phyloP scores from a whole-genome alignment of 75 land plant species.

The Larix kaempferi region DNA sequence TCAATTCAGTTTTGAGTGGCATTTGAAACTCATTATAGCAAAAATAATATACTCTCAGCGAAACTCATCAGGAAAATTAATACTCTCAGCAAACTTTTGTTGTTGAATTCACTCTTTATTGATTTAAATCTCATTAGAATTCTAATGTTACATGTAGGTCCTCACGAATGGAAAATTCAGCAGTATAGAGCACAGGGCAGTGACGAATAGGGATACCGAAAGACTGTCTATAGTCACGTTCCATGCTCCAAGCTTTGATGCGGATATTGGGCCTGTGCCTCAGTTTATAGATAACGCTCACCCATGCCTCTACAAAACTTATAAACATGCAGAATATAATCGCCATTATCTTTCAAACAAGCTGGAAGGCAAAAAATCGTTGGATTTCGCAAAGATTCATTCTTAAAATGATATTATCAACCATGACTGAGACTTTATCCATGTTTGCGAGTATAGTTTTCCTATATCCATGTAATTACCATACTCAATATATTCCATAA shows the following conservation, averaged over 20 bases:
- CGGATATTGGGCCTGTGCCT: constrained; percentile 12
- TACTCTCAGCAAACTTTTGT: no score
- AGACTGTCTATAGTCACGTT: constrained; percentile 12
- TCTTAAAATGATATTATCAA: no score
- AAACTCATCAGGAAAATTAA: no score
- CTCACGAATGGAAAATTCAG: constrained; percentile 10
- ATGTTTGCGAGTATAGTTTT: no score
- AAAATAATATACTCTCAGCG: no score
- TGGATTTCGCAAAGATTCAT: constrained; percentile 78
- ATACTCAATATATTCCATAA: no score
- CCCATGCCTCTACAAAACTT: constrained; percentile 46
- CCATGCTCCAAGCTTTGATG: constrained; percentile 9
- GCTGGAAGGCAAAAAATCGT: constrained; percentile 50
- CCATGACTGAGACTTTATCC: no score
- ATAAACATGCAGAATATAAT: constrained; percentile 69
- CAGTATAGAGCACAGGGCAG: constrained; percentile 11
- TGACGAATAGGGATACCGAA: neutral
- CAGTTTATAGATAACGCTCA: constrained; percentile 34
- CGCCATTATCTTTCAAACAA: constrained; percentile 56
- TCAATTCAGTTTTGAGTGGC: no score
- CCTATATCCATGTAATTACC: no score
- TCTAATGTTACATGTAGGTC: neutral
- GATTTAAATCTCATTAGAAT: neutral
- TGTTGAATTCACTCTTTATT: no score
- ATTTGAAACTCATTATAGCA: no score